Base-by-base conservation (phyloP, 371 early-diverging fungal genomes). In the Apophysomyces elegans region DNA sequence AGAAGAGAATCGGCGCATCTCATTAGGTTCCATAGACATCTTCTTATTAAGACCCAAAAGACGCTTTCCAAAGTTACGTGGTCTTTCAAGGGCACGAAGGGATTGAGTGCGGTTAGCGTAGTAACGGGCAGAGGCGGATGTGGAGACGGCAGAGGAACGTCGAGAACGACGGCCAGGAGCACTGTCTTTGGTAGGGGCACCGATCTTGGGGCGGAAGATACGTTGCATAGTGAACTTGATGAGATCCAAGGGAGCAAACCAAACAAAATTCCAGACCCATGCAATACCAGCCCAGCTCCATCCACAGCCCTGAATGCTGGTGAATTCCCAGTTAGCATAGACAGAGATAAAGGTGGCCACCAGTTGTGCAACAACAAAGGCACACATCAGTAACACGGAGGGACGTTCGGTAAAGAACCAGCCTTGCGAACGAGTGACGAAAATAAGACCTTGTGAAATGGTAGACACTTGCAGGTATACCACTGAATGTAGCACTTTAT, bases 191-290 rank as follows among this genome's bases (percentile, higher is more conserved):
- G 63, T 47, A 43, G 75, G 73, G 64, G 63, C 66, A 45, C 75
- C 63, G 47, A 75, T 66, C 21, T 50, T 50, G n/a, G 54, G 79
- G 63, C 72, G 75, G 72, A 84, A 79, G 63, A 67, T 12, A 14
- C 63, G 61, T 35, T 82, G 85, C 76, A 88, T 83, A 56, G 71
- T 85, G 65, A 88, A 88, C 72, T 88, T 88, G 77, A 88, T 74
- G 36, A 84, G 70, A 69, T 88, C 88, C 38, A 88, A 67, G 21
- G 88, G 88, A 58, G 84, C 66, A 69, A 84, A 88, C 88, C 88
- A 88, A 54, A 86, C 69, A 65, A 88, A 79, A 76, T 88, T 86
- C 86, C 86, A 86, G 69, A 88, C 77, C 81, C 54, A 50, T 5
- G 54, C 54, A 50, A 50, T 82, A 59, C 80, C 84, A 39, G 78